Percentiles rank a stretch among this genome's conserved stretches.
phyloP scores from a whole-genome alignment of 768 basidiomycete genomes.

The Kwoniella botswanensis region DNA sequence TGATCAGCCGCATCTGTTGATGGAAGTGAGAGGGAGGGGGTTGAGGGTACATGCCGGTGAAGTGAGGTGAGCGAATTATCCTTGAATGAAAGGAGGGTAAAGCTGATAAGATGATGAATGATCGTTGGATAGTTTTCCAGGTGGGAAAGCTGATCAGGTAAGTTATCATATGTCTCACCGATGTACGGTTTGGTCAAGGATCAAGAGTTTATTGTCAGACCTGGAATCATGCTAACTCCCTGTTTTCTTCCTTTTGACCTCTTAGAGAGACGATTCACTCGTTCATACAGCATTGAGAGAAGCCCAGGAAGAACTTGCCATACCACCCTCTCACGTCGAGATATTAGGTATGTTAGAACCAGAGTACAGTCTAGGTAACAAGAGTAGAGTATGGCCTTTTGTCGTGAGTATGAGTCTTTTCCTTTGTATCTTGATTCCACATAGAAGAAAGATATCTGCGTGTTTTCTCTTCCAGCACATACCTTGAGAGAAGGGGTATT shows the following conservation, averaged over 20 bases:
- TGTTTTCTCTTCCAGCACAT: background rate
- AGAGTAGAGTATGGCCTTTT: constrained; percentile 52
- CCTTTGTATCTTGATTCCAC: background rate
- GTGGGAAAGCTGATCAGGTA: constrained; percentile 53
- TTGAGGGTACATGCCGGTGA: constrained; percentile 56
- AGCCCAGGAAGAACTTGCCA: constrained; percentile 42
- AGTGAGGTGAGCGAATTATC: constrained; percentile 45
- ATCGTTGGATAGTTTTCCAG: constrained; percentile 48
- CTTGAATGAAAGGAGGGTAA: background rate
- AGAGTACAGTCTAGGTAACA: constrained; percentile 52
- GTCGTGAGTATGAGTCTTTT: constrained; percentile 39
- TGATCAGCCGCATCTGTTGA: constrained; percentile 41
- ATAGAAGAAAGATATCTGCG: background rate
- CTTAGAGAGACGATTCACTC: constrained; percentile 35
- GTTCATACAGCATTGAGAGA: constrained; percentile 44
- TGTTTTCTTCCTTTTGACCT: too few relatives aligned
- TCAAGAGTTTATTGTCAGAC: too few relatives aligned
- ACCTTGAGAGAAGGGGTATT: too few relatives aligned
- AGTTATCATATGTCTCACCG: constrained; percentile 2
- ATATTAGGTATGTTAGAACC: constrained; percentile 44
- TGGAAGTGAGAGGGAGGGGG: constrained; percentile 45
- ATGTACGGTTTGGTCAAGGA: too few relatives aligned
- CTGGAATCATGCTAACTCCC: too few relatives aligned
- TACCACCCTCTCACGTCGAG: constrained; percentile 41
- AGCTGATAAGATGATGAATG: constrained; percentile 7